Base-by-base conservation (phyloP, 495 filamentous ascomycete species). In the Hypoxylon crocopeplum region DNA sequence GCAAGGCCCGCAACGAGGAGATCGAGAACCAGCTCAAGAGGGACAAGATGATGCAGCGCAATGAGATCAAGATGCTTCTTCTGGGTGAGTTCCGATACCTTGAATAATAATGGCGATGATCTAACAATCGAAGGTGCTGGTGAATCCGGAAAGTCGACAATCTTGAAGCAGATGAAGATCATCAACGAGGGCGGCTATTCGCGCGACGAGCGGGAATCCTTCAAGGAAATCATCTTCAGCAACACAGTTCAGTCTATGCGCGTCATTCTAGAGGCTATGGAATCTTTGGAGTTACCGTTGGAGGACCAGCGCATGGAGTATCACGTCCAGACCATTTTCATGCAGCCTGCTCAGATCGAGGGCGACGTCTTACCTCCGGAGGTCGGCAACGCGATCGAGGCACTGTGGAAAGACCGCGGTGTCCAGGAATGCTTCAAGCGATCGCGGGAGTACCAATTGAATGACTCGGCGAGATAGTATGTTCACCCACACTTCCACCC, bases 81-180 rank as follows among this genome's bases (percentile, higher is more conserved):
- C 86, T 98, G 69, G 93, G 93, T 97, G 84, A 71, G 88, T 80
- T 52, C 39, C 13, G 36, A 33, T 54, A 42, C 15, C 27, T 16
- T 15, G 8, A 27, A 39, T n/a, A 27, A 21, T n/a, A 15, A 7
- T 34, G 54, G 10, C 55, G 58, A 59, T 73, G 59, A 15, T 30
- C 34, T 56, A 67, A 56, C 19, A 27, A 13, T 48, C 11, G 17
- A 69, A 98, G 94, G 94, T 82, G 94, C 94, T 77, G 94, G 94
- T 84, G 94, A 98, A 86, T 98, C 94, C 67, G 94, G 94, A 76
- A 98, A 98, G 81, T 98, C 95, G 44, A 98, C 94, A 10, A 97
- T 98, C 69, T 82, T 98, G 52, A 98, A 98, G 80, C 94, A 98
- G 86, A 98, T 98, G 94, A 97, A 90, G 77, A 82, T 92, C 49